These are phyloP conservation scores for Chalciporus pseudorubinellus DNA, from an alignment of 768 basidiomycete genomes.

Conservation along the genomic window DNA sequence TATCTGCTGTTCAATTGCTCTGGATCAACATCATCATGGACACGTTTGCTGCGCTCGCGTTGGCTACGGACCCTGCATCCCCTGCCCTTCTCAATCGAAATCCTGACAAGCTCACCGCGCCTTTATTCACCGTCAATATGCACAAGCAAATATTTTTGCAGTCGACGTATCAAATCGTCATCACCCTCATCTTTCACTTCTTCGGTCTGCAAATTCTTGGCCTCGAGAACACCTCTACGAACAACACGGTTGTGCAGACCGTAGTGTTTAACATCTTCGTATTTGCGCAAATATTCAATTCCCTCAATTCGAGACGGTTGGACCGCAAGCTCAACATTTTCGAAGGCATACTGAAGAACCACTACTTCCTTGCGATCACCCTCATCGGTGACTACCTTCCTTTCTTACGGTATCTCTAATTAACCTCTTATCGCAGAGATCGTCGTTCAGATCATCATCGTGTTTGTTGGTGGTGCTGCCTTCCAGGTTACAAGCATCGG, in stretches of 20 bases:
- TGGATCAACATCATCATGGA: constrained; percentile 99
- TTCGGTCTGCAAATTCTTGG: constrained; percentile 70
- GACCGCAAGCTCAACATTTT: constrained; percentile 89
- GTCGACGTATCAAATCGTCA: constrained; percentile 77
- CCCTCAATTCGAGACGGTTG: constrained; percentile 84
- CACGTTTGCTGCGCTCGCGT: constrained; percentile 94
- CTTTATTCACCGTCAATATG: constrained; percentile 91
- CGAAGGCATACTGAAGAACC: constrained; percentile 74
- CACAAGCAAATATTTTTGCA: constrained; percentile 95
- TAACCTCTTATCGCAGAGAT: constrained; percentile 56
- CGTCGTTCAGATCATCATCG: constrained; percentile 80
- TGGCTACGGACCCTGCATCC: constrained; percentile 94
- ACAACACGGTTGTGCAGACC: constrained; percentile 61
- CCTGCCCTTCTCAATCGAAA: constrained; percentile 78
- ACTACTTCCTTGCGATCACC: constrained; percentile 83
- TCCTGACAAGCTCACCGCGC: constrained; percentile 86
- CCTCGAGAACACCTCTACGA: constrained; percentile 35
- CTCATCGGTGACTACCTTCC: constrained; percentile 60
- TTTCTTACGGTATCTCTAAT: constrained; percentile 2
- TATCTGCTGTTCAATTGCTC: constrained; percentile 92
- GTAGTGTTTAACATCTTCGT: constrained; percentile 98
- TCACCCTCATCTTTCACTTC: constrained; percentile 91
- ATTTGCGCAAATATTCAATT: constrained; percentile 96
- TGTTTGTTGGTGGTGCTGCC: constrained; percentile 87
- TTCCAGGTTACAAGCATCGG: constrained; percentile 82